Percentiles rank a stretch among this genome's conserved stretches.
Evolutionary conservation across 2,329 filamentous ascomycete genomes (phyloP).

Genomic region (Botrytis paeoniae): DNA sequence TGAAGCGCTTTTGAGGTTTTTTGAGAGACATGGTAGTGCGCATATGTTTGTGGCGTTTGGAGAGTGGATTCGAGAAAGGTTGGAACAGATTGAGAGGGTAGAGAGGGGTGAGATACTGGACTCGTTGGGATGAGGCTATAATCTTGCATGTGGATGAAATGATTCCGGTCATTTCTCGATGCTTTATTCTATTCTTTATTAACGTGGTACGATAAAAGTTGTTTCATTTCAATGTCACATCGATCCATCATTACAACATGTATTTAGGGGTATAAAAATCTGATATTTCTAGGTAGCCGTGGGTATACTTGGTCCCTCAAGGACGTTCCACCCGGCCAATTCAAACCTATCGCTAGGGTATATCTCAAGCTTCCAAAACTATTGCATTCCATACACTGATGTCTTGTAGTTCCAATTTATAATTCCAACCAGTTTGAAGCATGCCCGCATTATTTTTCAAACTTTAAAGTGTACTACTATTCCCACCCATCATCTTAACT

Average conservation of each 20-base stretch:
- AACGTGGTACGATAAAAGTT: neutral
- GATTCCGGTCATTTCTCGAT: neutral
- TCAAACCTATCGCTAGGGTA: neutral
- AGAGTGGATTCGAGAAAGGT: conserved; percentile 43
- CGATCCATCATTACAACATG: neutral
- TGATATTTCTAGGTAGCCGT: neutral
- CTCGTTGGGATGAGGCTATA: neutral
- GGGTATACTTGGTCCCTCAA: neutral
- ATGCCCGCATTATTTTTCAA: conserved; percentile 4
- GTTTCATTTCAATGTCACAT: neutral
- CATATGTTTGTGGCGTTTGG: conserved; percentile 47
- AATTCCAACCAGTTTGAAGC: neutral
- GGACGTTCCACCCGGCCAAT: neutral
- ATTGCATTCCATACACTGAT: neutral
- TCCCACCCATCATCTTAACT: neutral
- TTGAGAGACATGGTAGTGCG: conserved; percentile 41
- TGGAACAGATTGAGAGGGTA: conserved; percentile 23
- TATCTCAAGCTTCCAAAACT: neutral
- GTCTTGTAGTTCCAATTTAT: neutral
- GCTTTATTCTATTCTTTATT: no score
- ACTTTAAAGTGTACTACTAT: no score
- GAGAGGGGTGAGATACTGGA: neutral
- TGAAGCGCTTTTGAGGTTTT: conserved; percentile 43
- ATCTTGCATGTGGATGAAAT: neutral
- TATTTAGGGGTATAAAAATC: neutral